Evolutionary conservation across 352 stramenopile genomes (phyloP), one percentile per base, ranked within the genome.

Genomic region (Phytopythium aichiense): DNA sequence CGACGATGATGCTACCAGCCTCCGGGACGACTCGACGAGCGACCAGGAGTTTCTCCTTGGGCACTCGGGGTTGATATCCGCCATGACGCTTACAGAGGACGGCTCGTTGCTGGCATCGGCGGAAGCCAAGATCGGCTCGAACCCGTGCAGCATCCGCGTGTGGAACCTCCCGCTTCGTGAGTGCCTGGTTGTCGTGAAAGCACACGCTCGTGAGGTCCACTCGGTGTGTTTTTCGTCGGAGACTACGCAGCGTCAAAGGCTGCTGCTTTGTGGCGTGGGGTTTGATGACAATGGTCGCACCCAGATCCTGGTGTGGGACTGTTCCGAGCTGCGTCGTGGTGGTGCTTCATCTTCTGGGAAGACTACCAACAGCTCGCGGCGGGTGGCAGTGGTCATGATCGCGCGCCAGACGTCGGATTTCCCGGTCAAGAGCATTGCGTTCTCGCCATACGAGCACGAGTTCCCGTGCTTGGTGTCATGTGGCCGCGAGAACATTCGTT

Each of bases 401-500:
- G 88, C 88, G 8, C 72, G 83, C 25, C 92, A 98, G 71, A 91
- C 91, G 8, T 95, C 81, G 15, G 90, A 97, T 52, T 97, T 96
- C 40, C 69, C 78, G 8, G 79, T 98, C 53, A 61, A 72, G 18
- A 71, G 63, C 0, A 76, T 94, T 35, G 72, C 72, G 16, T 97
- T 97, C 52, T 95, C 88, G 1, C 88, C 88, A 0, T 97, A 95
- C 57, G 89, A 96, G 22, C 18, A 68, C 23, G 63, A 64, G 25
- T 66, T 72, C 45, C 62, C 56, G 1, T 74, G 79, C 22, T 79
- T 98, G 8, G 84, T 98, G 18, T 95, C 87, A 2, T 97, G 89
- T 63, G 92, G 92, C 6, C 82, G 84, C 18, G 91, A 98, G 61
- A 98, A 97, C 68, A 72, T 97, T n/a, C 86, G 91, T 2, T 97